phyloP scores from a whole-genome alignment of 1,284 basidiomycete species.

The Sanghuangporus sanghuang region DNA sequence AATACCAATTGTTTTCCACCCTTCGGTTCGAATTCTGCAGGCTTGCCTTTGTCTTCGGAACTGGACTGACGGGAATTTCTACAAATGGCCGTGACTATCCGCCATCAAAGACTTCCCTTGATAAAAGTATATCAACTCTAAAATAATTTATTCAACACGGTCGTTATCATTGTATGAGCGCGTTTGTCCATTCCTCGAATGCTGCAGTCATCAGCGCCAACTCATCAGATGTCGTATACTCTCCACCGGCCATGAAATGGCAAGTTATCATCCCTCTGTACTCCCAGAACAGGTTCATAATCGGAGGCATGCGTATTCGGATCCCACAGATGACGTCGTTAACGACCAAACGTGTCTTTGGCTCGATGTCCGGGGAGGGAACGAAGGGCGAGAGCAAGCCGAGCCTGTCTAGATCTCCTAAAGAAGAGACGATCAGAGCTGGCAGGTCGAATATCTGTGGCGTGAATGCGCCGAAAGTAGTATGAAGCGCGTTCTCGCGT shows the following conservation, averaged over 20 bases:
- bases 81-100: no score
- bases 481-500: background rate
- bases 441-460: constrained; percentile 11
- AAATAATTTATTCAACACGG: background rate
- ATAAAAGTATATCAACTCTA: no score
- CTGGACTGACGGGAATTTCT: no score
- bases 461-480: background rate
- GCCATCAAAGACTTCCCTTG: no score
- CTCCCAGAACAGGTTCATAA: constrained; percentile 18
- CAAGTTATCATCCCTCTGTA: constrained; percentile 15
- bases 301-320: constrained; percentile 12
- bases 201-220: background rate
- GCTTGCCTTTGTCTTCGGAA: no score
- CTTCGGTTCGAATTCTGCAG: no score
- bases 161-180: background rate
- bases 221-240: constrained; percentile 6
- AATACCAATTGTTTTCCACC: no score
- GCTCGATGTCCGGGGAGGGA: background rate
- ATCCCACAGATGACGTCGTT: constrained; percentile 15
- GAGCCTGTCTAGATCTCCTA: constrained; percentile 18
- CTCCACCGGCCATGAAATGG: constrained; percentile 18
- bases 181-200: constrained; percentile 10
- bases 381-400: background rate
- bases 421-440: constrained; percentile 15
- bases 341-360: constrained; percentile 13